These are phyloP conservation scores for Torrubiella hemipterigena DNA, from an alignment of 2,329 filamentous ascomycete species.

Conservation along the genomic window DNA sequence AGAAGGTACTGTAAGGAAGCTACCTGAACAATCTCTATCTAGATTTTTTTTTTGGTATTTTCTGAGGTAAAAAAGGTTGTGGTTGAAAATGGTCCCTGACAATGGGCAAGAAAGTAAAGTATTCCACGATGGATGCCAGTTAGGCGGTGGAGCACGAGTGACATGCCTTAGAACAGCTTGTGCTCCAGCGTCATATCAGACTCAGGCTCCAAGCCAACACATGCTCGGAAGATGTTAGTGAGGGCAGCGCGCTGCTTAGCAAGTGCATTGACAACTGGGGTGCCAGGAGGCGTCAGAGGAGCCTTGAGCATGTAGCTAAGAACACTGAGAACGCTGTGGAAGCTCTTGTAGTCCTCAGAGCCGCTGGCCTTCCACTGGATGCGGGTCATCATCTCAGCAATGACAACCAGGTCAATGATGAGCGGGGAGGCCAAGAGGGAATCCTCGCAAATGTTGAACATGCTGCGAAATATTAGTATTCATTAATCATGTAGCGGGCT, in stretches of 20 bases:
- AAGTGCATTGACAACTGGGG: conserved; percentile 88
- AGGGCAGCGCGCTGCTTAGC: conserved; percentile 91
- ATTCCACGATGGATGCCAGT: not conserved
- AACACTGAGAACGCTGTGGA: conserved; percentile 94
- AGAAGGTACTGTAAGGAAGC: too few species aligned
- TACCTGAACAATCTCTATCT: too few species aligned
- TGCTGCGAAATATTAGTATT: conserved; percentile 33
- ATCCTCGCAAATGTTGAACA: conserved; percentile 99
- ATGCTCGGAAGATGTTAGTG: conserved; percentile 98
- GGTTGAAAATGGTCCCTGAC: not conserved
- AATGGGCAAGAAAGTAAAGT: conserved; percentile 1
- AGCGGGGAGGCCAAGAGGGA: conserved; percentile 89
- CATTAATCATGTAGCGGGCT: not conserved
- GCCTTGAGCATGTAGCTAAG: conserved; percentile 99
- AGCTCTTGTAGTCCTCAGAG: conserved; percentile 68
- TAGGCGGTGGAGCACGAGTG: not conserved
- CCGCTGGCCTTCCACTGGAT: conserved; percentile 71
- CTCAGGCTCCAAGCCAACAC: conserved; percentile 91
- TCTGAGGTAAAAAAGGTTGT: not conserved
- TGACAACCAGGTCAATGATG: conserved; percentile 90
- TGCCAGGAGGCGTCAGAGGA: conserved; percentile 84
- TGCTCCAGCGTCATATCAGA: conserved; percentile 98
- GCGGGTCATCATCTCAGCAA: conserved; percentile 97
- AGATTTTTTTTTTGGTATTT: conserved; percentile 3
- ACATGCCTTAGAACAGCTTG: conserved; percentile 64